Percentiles rank a stretch among this genome's conserved stretches.
These are phyloP conservation scores for Pseudonitzschia multiseries DNA, from an alignment of 108 stramenopile genomes.

Conservation along the genomic window DNA sequence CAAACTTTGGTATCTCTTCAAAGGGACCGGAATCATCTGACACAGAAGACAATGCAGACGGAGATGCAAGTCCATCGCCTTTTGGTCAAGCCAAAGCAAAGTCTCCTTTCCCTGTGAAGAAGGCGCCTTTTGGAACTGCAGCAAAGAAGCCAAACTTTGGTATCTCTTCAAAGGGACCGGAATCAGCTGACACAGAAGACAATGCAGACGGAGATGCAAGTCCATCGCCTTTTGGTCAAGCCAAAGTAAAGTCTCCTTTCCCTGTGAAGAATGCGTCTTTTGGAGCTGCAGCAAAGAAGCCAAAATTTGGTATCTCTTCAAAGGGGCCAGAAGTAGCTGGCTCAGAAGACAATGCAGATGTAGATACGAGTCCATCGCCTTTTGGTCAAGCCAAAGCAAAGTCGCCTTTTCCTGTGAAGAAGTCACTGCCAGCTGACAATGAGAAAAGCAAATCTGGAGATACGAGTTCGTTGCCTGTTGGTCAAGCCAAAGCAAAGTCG, in stretches of 20 bases:
- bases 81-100: background rate
- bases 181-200: background rate
- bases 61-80: background rate
- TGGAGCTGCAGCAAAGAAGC: no score
- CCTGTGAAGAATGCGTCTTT: background rate
- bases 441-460: background rate
- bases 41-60: background rate
- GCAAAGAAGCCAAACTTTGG: background rate
- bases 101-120: background rate
- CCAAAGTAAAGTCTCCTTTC: conserved; percentile 3
- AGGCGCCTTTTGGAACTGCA: background rate
- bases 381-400: background rate
- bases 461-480: background rate
- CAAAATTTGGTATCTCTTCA: no score
- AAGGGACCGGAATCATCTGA: background rate
- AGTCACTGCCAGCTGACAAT: no score
- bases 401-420: background rate
- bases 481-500: background rate
- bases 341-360: background rate
- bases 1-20: background rate
- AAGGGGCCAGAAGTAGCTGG: no score
- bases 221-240: background rate
- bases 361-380: background rate
- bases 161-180: background rate
- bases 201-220: background rate